Base-by-base conservation (phyloP, 345 rosid genomes). In the Nasturtium officinale region DNA sequence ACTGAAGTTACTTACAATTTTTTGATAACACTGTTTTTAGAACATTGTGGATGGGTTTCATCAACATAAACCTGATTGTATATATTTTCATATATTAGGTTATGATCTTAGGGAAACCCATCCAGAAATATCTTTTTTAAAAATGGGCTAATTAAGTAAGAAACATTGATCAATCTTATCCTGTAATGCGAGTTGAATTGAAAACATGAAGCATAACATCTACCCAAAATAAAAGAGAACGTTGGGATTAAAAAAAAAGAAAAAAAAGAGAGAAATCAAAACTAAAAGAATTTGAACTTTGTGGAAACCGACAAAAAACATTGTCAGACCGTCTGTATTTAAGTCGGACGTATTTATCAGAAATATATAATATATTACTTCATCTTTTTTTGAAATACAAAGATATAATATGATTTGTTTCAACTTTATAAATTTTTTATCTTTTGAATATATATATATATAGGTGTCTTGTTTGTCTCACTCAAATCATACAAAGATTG, bases 271-370 rank as follows among this genome's bases (percentile, higher is more conserved):
- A 33, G 25, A 23, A 23, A 23, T 1, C 25, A 23, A 23, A 23
- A 23, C 25, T 23, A 20, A 46, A 28, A 64, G 43, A 45, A 69
- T 84, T 78, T 72, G 66, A 72, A 79, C 55, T 74, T 81, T 68
- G 67, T 61, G 45, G 73, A 74, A 81, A 51, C 69, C 55, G 82
- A 78, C 79, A 38, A 40, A 6, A 60, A 30, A 65, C 70, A 64
- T 38, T 71, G 78, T 65, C 35, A 53, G 58, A 76, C 8, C 62
- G 9, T 54, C 16, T 65, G 47, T 65, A 30, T 45, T 45, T 45
- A n/a, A 42, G 42, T 62, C 45, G 48, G 3, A 11, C 30, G 46
- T 46, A 30, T 67, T 3, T 42, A 20, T 8, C 17, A 32, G 9
- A n/a, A 20, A 52, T n/a, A 46, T 37, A 43, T 40, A 4, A 38